These are phyloP conservation scores for Xerocomellus dryophilus DNA, from an alignment of 768 basidiomycete genomes.

Conservation along the genomic window DNA sequence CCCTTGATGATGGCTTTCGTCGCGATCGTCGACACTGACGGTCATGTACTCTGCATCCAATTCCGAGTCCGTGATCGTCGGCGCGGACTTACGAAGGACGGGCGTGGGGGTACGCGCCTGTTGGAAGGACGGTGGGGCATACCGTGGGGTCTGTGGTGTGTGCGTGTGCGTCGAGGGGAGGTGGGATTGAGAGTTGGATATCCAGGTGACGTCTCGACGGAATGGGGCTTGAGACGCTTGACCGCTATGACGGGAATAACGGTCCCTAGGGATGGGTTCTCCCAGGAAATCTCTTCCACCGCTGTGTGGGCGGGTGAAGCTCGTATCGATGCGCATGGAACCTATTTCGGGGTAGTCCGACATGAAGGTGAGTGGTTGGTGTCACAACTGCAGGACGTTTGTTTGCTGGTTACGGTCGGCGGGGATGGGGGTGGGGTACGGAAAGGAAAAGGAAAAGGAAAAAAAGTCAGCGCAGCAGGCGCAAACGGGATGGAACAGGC, in stretches of 20 bases:
- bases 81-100: conserved; percentile 26
- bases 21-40: conserved; percentile 25
- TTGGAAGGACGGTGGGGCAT: conserved; percentile 18
- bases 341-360: conserved; percentile 23
- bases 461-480: conserved; percentile 19
- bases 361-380: conserved; percentile 16
- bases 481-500: conserved; percentile 24
- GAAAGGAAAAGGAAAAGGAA: conserved; percentile 4
- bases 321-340: conserved; percentile 31
- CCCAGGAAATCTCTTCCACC: conserved; percentile 26
- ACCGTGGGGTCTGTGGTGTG: conserved; percentile 29
- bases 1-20: conserved; percentile 16
- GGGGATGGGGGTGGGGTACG: neutral
- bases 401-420: neutral
- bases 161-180: conserved; percentile 26
- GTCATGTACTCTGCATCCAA: conserved; percentile 36
- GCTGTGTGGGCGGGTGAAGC: conserved; percentile 27
- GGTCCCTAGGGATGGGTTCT: conserved; percentile 25
- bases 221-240: conserved; percentile 15
- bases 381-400: neutral
- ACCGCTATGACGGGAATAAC: conserved; percentile 29
- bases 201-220: conserved; percentile 34
- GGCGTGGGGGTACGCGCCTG: conserved; percentile 29
- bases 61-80: conserved; percentile 32
- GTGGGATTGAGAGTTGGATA: conserved; percentile 28